Conservation (phyloP, 495 filamentous ascomycete genomes). For the Podospora pseudopauciseta region DNA sequence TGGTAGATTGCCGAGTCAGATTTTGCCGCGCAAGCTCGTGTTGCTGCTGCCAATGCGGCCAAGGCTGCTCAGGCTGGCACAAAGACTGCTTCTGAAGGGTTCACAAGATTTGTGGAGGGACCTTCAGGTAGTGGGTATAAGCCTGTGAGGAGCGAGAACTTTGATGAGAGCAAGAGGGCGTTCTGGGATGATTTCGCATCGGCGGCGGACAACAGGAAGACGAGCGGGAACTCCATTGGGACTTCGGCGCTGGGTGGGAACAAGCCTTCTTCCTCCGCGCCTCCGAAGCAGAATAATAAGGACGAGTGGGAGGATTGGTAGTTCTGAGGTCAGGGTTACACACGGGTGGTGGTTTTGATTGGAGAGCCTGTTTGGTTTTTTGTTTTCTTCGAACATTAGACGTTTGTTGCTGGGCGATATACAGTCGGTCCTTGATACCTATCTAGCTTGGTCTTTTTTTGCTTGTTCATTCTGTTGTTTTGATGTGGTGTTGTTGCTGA, state of each 20-base stretch:
- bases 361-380: neutral
- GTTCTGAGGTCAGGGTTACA: neutral
- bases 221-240: constrained; percentile 55
- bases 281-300: constrained; percentile 39
- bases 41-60: constrained; percentile 63
- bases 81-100: constrained; percentile 67
- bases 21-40: constrained; percentile 73
- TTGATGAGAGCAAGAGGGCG: constrained; percentile 64
- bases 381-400: neutral
- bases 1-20: constrained; percentile 78
- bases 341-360: neutral
- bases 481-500: neutral
- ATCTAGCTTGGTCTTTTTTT: neutral
- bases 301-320: constrained; percentile 69
- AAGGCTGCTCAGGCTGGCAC: constrained; percentile 58
- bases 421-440: constrained; percentile 1
- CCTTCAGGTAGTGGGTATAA: constrained; percentile 31
- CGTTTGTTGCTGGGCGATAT: neutral
- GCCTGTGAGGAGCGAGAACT: constrained; percentile 30
- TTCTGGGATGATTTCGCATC: constrained; percentile 86
- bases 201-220: constrained; percentile 46
- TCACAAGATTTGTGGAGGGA: constrained; percentile 78
- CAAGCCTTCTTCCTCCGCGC: constrained; percentile 29
- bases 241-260: constrained; percentile 64
- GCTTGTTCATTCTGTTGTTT: neutral